These are phyloP conservation scores for Fusarium bulbicola DNA, from an alignment of 2,329 filamentous ascomycete species.

Conservation along the genomic window DNA sequence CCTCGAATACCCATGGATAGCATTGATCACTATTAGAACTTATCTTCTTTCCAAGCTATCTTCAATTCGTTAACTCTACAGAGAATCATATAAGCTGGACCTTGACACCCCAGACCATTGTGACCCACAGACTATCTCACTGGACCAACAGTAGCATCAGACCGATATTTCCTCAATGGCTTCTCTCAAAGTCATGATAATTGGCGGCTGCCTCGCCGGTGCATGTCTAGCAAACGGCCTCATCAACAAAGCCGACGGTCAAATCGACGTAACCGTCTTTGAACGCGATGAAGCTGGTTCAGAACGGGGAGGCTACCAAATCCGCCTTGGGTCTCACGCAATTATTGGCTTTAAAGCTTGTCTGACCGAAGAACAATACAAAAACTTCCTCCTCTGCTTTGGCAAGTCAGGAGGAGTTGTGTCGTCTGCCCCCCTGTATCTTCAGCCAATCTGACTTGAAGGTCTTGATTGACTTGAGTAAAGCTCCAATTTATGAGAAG, in stretches of 20 bases:
- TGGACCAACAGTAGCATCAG: accelerated
- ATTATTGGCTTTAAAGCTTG: background rate
- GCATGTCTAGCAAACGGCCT: background rate
- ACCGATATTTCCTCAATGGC: background rate
- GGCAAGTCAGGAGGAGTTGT: background rate
- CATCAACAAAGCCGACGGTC: background rate
- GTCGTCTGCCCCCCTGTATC: background rate
- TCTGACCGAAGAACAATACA: background rate
- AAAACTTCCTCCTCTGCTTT: accelerated
- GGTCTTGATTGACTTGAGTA: background rate
- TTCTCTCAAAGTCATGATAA: background rate
- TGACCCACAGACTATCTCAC: background rate
- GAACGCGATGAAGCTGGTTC: background rate
- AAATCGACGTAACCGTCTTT: background rate
- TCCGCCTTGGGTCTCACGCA: background rate
- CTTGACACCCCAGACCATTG: background rate
- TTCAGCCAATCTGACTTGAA: background rate
- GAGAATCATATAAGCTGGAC: too few species aligned
- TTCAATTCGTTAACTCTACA: too few species aligned
- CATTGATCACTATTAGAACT: accelerated
- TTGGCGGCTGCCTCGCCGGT: background rate
- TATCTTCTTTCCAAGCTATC: too few species aligned
- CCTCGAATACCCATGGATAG: too few species aligned
- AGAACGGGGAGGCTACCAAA: background rate
- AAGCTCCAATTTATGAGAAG: background rate